Evolutionary conservation across 2,329 filamentous ascomycete genomes (phyloP), one percentile per base, ranked within the genome.

Genomic region (Clarireedia sp.): DNA sequence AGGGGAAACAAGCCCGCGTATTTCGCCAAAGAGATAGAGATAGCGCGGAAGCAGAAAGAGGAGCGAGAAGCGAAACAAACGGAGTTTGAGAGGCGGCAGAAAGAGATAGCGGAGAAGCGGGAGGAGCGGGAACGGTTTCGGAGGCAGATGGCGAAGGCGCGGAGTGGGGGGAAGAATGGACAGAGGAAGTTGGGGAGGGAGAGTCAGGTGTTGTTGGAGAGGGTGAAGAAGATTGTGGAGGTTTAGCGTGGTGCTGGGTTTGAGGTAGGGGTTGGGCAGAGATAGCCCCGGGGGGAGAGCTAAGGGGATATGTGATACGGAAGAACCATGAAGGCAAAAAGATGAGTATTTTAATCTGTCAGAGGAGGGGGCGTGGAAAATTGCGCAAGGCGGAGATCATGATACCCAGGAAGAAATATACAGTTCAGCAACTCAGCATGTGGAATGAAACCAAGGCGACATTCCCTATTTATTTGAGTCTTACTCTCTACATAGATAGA

Each of bases 151-250:
- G 67, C 63, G 8, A 69, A 69, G 56, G 68, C 68, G 29, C 65
- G 67, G 64, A 75, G 72, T 40, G 81, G 82, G 6, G 85, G 83
- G 46, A 78, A 76, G 63, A 79, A 83, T 69, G 85, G 85, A 9
- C 82, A 86, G 69, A 74, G 82, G 66, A 86, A 85, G 68, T 68
- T 89, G 54, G 86, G 86, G 2, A 77, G 82, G 56, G 85, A 88
- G 70, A 87, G 85, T 64, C 78, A 77, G 54, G 81, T 85, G 16
- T 65, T 89, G 59, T 69, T 89, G 52, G 80, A 82, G 64, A 83
- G 78, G 66, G 79, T 87, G 21, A 79, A 82, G 71, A 77, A 77
- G 60, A 60, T 66, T 54, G 66, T 70, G 44, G 64, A 60, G 7
- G 58, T 60, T 47, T 68, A 56, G 67, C n/a, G 33, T 43, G 3